A percentile compares a stretch with the other conserved stretches of the same genome.
These are phyloP conservation scores for Anisodus tanguticus DNA, from an alignment of 257 asterid species.

Conservation along the genomic window DNA sequence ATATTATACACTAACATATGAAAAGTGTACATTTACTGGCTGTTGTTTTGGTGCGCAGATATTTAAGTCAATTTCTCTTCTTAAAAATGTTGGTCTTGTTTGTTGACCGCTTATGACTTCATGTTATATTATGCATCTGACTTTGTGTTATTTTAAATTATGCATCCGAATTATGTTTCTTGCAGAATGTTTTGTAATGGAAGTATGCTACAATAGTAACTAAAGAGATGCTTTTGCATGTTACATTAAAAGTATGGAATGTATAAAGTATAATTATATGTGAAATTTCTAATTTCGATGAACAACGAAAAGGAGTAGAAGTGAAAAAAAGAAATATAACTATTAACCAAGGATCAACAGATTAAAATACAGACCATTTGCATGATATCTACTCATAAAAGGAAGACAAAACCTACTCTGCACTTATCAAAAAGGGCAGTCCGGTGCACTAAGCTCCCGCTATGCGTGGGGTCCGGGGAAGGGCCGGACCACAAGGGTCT, in stretches of 20 bases:
- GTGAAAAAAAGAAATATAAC: not conserved
- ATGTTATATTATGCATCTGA: not conserved
- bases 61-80: too few relatives aligned
- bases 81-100: not conserved
- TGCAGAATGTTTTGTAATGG: not conserved
- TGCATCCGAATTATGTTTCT: not conserved
- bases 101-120: not conserved
- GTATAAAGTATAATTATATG: not conserved
- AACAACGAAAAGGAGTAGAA: not conserved
- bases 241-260: not conserved
- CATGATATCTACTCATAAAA: not conserved
- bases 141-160: not conserved
- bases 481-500: too few relatives aligned
- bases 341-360: not conserved
- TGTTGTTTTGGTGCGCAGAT: too few relatives aligned
- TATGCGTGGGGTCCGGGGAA: too few relatives aligned
- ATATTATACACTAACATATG: too few relatives aligned
- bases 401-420: not conserved
- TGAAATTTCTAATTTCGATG: too few relatives aligned
- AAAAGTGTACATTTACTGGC: too few relatives aligned
- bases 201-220: not conserved
- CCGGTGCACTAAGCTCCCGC: too few relatives aligned
- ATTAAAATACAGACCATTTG: not conserved
- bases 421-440: not conserved
- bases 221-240: constrained; percentile 11